phyloP scores from a whole-genome alignment of 176 grass and related monocot species.

The Poa annua region DNA sequence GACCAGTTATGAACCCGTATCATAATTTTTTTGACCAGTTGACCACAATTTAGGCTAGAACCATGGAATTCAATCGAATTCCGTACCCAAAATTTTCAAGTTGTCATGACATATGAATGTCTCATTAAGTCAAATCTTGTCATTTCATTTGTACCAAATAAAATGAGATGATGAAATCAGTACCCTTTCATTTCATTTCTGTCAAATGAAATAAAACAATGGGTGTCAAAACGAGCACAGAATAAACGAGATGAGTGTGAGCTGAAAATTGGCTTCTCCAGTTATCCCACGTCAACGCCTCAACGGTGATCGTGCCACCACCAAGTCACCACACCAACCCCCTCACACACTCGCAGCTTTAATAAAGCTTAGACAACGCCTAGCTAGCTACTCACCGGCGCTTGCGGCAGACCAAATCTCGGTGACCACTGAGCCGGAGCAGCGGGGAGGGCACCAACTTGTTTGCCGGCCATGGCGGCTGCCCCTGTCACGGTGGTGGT shows the following conservation, averaged over 20 bases:
- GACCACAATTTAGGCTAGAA: too few relatives aligned
- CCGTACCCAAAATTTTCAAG: too few relatives aligned
- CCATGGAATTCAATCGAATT: too few relatives aligned
- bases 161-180: too few relatives aligned
- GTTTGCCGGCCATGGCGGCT: neutral
- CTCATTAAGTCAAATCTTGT: too few relatives aligned
- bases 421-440: neutral
- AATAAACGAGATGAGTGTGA: neutral
- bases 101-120: too few relatives aligned
- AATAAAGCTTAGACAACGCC: neutral
- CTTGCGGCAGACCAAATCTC: neutral
- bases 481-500: neutral
- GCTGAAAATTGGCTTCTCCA: neutral
- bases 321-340: neutral
- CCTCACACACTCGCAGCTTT: neutral
- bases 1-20: too few relatives aligned
- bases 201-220: too few relatives aligned
- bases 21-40: too few relatives aligned
- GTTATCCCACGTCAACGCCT: neutral
- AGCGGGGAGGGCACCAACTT: neutral
- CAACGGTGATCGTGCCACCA: neutral
- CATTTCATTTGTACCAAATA: too few relatives aligned
- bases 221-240: too few relatives aligned
- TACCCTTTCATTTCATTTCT: too few relatives aligned
- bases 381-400: constrained; percentile 5